A percentile compares a stretch with the other conserved stretches of the same genome.
phyloP scores from a whole-genome alignment of 2,329 filamentous ascomycete genomes.

The Ophiostoma sp. region DNA sequence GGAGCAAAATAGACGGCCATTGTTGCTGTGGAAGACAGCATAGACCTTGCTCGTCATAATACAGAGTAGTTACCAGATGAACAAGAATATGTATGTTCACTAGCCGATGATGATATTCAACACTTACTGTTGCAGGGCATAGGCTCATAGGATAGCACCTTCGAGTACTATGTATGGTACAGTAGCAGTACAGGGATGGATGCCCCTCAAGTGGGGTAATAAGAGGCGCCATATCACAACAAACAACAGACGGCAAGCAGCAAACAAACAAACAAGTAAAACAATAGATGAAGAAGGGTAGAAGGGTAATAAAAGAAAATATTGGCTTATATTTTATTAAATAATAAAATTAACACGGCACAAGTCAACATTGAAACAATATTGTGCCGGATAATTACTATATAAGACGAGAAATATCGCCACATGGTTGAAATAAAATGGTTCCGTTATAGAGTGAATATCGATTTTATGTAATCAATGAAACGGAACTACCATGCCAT shows the following conservation, averaged over 20 bases:
- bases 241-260: constrained; percentile 10
- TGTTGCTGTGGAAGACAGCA: background rate
- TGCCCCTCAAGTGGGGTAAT: constrained; percentile 13
- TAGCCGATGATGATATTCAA: background rate
- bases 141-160: background rate
- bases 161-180: background rate
- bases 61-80: background rate
- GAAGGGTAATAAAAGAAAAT: background rate
- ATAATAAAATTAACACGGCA: background rate
- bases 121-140: background rate
- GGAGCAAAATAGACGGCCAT: background rate
- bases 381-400: background rate
- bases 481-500: too few species aligned
- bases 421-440: too few species aligned
- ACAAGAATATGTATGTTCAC: background rate
- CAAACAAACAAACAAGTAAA: background rate
- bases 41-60: background rate
- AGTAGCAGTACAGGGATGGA: background rate
- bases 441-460: too few species aligned
- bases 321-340: background rate
- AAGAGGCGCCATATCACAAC: constrained; percentile 20
- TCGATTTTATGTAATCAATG: too few species aligned
- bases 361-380: background rate
- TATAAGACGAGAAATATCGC: too few species aligned
- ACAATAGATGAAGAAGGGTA: background rate